Evolutionary conservation across 495 filamentous ascomycete genomes (phyloP), one percentile per base, ranked within the genome.

Genomic region (Hypoxylon perforatum): DNA sequence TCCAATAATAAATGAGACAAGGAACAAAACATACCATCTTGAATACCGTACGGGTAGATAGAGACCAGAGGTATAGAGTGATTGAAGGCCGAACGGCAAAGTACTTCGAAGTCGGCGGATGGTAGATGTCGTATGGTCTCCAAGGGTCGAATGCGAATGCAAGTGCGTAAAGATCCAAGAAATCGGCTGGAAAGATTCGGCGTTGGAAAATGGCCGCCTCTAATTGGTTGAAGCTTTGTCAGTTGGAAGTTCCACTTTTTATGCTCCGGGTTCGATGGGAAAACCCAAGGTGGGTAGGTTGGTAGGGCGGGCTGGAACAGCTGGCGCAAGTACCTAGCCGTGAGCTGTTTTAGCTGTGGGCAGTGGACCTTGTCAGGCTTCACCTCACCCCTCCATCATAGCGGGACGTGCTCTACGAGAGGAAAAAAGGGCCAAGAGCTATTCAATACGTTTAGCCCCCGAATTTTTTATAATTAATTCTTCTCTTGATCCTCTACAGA

Each of bases 171-270:
- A 49, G 39, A 71, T 70, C 63, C 57, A 18, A 58, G 56, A 44
- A 45, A 48, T 28, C 22, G 53, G 56, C 54, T 64, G 61, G 30
- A 62, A 65, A 65, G 51, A 69, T 63, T 57, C 60, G 62, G 50
- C 66, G 61, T 63, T 66, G 44, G 68, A 65, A 63, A 71, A 72
- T 45, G 57, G 47, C 22, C 39, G 14, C 7, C 22, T 58, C 51
- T 77, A 63, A 80, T 81, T 82, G 79, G 78, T 55, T 65, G 36
- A 75, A 79, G 75, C 77, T 80, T 71, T 57, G 58, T 55, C 23
- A 55, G 57, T 61, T 19, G 21, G 12, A 12, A 2, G 47, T 2
- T 6, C 58, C 64, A 61, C 61, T 56, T 36, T 47, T 51, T 59
- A n/a, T 49, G 12, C 19, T 10, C 48, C 25, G 10, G 49, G 46